These are phyloP conservation scores for Trichoderma asperellum DNA, from an alignment of 2,329 filamentous ascomycete species.

Conservation along the genomic window DNA sequence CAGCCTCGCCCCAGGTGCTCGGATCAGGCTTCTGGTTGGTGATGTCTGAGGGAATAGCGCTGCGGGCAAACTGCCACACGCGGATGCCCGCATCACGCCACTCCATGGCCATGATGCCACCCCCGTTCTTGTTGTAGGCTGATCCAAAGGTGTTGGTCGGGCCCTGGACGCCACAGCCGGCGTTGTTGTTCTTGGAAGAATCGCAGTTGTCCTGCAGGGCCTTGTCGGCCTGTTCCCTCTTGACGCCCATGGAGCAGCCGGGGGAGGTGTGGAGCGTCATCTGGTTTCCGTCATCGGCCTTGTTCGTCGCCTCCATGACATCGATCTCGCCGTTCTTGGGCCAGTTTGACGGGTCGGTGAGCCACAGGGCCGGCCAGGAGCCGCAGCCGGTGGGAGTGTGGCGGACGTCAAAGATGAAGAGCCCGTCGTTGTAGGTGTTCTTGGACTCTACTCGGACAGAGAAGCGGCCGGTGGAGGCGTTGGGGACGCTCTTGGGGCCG, in stretches of 20 bases:
- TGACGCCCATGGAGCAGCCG: slow-evolving; percentile 57
- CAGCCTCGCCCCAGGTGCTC: slow-evolving; percentile 62
- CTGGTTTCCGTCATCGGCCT: slow-evolving; percentile 57
- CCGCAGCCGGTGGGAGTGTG: slow-evolving; percentile 67
- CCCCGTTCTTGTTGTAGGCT: slow-evolving; percentile 56
- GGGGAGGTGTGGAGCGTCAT: slow-evolving; percentile 63
- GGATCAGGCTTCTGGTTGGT: slow-evolving; percentile 58
- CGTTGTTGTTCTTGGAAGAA: slow-evolving; percentile 55
- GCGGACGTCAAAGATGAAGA: slow-evolving; percentile 70
- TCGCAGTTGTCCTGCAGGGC: slow-evolving; percentile 52
- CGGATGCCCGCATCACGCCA: slow-evolving; percentile 64
- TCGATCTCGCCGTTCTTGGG: slow-evolving; percentile 68
- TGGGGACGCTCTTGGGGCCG: slow-evolving; percentile 49
- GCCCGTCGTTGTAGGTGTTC: slow-evolving; percentile 60
- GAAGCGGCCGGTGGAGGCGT: slow-evolving; percentile 63
- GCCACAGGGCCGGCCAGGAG: slow-evolving; percentile 69
- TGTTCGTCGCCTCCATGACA: slow-evolving; percentile 62
- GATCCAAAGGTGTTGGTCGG: slow-evolving; percentile 52
- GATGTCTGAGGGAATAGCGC: slow-evolving; percentile 57
- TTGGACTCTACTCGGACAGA: slow-evolving; percentile 67
- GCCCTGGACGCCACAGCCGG: slow-evolving; percentile 60
- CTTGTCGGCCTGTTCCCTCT: slow-evolving; percentile 57
- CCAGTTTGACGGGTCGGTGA: slow-evolving; percentile 64
- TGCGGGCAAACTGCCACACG: slow-evolving; percentile 62
- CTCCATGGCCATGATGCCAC: slow-evolving; percentile 65